These are phyloP conservation scores for Diaporthe sp. DNA, from an alignment of 2,329 filamentous ascomycete species.

Conservation along the genomic window DNA sequence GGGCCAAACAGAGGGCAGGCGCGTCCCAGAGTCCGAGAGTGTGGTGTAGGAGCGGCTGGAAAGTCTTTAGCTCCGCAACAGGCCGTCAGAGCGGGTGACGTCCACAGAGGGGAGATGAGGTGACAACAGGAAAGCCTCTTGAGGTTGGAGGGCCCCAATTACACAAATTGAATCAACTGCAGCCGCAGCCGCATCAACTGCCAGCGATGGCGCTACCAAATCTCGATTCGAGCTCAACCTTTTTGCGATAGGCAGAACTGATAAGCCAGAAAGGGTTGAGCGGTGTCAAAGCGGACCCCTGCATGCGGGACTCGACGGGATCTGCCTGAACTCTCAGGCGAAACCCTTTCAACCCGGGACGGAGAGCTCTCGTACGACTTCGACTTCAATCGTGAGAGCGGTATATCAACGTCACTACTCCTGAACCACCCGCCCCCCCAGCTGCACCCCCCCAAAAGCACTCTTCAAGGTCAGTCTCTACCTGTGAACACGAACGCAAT, in stretches of 20 bases:
- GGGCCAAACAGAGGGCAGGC: not conserved
- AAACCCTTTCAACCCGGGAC: not conserved
- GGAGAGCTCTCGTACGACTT: conserved; percentile 30
- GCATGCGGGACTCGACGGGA: not conserved
- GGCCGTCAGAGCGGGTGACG: not conserved
- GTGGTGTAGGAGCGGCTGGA: not conserved
- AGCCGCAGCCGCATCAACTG: not conserved
- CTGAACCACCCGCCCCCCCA: conserved; percentile 9
- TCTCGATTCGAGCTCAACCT: conserved; percentile 26
- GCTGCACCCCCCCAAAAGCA: conserved; percentile 4
- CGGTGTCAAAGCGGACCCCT: conserved; percentile 1
- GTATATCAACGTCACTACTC: conserved; percentile 35
- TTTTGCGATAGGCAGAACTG: conserved; percentile 29
- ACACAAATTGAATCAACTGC: conserved; percentile 21
- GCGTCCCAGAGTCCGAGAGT: not conserved
- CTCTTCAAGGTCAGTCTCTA: conserved; percentile 24
- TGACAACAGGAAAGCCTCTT: not conserved
- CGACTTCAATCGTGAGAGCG: not conserved
- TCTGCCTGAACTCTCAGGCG: conserved; percentile 15
- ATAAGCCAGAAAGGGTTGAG: conserved; percentile 11
- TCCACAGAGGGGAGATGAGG: not conserved
- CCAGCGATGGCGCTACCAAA: conserved; percentile 24
- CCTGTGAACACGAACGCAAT: not conserved
- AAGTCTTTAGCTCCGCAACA: not conserved
- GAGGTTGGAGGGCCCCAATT: conserved; percentile 11